A percentile compares a stretch with the other conserved stretches of the same genome.
These are phyloP conservation scores for Zelonia costaricensis DNA, from an alignment of 208 protist species.

Conservation along the genomic window DNA sequence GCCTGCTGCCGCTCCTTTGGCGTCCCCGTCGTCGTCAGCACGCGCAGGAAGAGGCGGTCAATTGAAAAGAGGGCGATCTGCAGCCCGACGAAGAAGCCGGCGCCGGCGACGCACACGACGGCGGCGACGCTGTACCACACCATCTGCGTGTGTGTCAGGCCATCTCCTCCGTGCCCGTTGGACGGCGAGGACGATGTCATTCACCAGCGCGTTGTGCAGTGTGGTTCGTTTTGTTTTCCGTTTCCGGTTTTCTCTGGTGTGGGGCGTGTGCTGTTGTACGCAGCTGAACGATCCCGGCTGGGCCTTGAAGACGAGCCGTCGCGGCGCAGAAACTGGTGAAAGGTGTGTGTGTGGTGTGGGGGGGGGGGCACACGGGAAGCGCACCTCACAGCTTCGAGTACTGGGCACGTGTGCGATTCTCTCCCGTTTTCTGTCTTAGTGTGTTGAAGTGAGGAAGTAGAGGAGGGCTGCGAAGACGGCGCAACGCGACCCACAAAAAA, in stretches of 20 bases:
- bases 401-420: too few species aligned
- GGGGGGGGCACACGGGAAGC: too few species aligned
- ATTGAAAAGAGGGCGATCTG: conserved; percentile 78
- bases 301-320: too few species aligned
- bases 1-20: conserved; percentile 39
- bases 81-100: conserved; percentile 59
- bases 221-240: background rate
- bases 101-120: conserved; percentile 36
- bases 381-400: too few species aligned
- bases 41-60: conserved; percentile 59
- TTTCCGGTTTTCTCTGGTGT: background rate
- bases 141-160: conserved; percentile 28
- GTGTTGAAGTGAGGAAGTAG: too few species aligned
- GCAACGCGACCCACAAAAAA: too few species aligned
- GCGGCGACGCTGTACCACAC: conserved; percentile 32
- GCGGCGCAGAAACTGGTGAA: too few species aligned
- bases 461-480: too few species aligned
- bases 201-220: conserved; percentile 1
- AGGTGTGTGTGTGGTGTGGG: too few species aligned
- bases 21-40: conserved; percentile 54
- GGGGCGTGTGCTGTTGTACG: too few species aligned
- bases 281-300: too few species aligned
- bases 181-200: background rate
- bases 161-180: conserved; percentile 1
- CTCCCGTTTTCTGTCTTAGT: too few species aligned